A percentile compares a stretch with the other conserved stretches of the same genome.
These are phyloP conservation scores for Hyphopichia homilentoma DNA, from an alignment of 805 yeast genomes.

Conservation along the genomic window DNA sequence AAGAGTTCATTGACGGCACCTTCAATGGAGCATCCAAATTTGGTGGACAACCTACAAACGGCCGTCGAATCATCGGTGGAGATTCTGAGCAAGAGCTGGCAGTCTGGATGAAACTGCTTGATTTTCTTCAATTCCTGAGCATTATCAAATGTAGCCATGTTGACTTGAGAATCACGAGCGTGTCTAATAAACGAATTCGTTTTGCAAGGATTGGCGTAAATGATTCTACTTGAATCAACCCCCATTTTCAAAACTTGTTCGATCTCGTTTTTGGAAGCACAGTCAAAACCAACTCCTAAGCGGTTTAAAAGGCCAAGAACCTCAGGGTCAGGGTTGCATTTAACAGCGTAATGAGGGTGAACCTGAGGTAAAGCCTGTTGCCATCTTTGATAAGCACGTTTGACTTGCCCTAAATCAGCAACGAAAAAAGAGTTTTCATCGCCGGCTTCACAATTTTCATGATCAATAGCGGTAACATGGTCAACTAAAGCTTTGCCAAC, in stretches of 20 bases:
- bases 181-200: slow-evolving; percentile 75
- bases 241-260: slow-evolving; percentile 61
- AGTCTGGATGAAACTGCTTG: slow-evolving; percentile 60
- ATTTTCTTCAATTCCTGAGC: slow-evolving; percentile 78
- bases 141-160: slow-evolving; percentile 86
- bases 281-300: slow-evolving; percentile 80
- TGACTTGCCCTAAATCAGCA: slow-evolving; percentile 75
- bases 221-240: slow-evolving; percentile 59
- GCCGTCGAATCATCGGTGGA: slow-evolving; percentile 88
- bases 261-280: slow-evolving; percentile 89
- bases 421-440: slow-evolving; percentile 86
- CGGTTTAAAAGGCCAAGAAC: slow-evolving; percentile 55
- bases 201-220: slow-evolving; percentile 94
- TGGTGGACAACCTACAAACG: slow-evolving; percentile 79
- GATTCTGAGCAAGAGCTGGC: slow-evolving; percentile 72
- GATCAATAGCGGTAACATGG: slow-evolving; percentile 45
- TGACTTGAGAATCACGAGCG: slow-evolving; percentile 55
- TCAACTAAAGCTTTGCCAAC: slow-evolving; percentile 38
- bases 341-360: slow-evolving; percentile 89
- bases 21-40: slow-evolving; percentile 76
- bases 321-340: slow-evolving; percentile 75
- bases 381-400: slow-evolving; percentile 66
- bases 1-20: slow-evolving; percentile 53
- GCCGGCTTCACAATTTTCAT: slow-evolving; percentile 62
- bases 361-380: slow-evolving; percentile 60